These are phyloP conservation scores for Neoarthrinium moseri DNA, from an alignment of 2,329 filamentous ascomycete species.

Conservation along the genomic window DNA sequence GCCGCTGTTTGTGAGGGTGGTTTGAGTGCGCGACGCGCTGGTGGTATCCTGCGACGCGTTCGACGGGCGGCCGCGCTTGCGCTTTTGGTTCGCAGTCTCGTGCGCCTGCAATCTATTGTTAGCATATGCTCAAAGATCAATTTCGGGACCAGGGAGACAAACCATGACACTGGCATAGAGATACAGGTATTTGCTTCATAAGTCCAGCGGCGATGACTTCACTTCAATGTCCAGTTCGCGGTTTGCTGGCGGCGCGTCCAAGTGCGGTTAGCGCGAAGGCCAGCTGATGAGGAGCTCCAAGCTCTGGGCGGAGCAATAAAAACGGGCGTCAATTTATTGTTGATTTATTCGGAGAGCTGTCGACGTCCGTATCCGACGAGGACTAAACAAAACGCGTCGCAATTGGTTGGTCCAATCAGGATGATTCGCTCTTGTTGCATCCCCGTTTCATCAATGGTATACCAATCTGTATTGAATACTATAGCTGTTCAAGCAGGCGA, in stretches of 20 bases:
- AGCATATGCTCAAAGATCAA: not conserved
- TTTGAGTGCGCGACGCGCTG: constrained; percentile 23
- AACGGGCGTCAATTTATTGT: too few species aligned
- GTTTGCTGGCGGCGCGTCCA: not conserved
- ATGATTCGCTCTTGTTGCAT: too few species aligned
- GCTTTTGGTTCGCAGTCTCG: constrained; percentile 33
- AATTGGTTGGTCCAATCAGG: not conserved
- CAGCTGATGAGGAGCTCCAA: not conserved
- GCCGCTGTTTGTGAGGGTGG: constrained; percentile 15
- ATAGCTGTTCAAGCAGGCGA: too few species aligned
- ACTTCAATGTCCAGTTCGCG: not conserved
- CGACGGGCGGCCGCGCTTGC: constrained; percentile 41
- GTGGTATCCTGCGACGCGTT: constrained; percentile 34
- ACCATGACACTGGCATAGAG: not conserved
- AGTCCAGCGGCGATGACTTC: not conserved
- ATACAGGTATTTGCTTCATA: not conserved
- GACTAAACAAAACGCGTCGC: too few species aligned
- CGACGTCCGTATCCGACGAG: too few species aligned
- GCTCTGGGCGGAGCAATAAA: too few species aligned
- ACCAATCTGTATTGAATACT: too few species aligned
- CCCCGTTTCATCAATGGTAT: too few species aligned
- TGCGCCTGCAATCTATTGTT: constrained; percentile 18
- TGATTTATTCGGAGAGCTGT: too few species aligned
- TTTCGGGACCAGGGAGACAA: not conserved
- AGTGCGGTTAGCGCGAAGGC: not conserved